A percentile compares a stretch with the other conserved stretches of the same genome.
These are phyloP conservation scores for Phytophthora megakarya DNA, from an alignment of 352 stramenopile species.

Conservation along the genomic window DNA sequence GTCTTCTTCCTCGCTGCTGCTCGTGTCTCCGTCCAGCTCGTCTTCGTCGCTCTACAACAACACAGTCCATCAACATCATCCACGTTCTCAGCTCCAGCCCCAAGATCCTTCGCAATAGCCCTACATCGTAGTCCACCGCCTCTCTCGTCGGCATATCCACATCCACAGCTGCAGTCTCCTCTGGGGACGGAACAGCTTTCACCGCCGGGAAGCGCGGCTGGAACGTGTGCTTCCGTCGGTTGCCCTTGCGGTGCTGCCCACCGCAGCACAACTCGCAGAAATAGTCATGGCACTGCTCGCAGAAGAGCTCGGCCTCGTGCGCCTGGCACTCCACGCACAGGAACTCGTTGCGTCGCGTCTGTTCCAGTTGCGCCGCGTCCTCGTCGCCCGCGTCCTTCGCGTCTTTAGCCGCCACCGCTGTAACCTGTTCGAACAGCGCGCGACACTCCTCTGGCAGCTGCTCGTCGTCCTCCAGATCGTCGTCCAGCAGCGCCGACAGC, in stretches of 20 bases:
- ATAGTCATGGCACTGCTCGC: conserved; percentile 89
- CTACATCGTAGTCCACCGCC: conserved; percentile 43
- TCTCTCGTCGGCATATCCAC: conserved; percentile 34
- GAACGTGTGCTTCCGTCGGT: conserved; percentile 74
- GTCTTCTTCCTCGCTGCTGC: conserved; percentile 50
- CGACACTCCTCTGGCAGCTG: conserved; percentile 54
- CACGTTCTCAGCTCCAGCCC: conserved; percentile 7
- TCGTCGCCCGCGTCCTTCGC: conserved; percentile 26
- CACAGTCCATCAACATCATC: conserved; percentile 9
- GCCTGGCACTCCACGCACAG: conserved; percentile 73
- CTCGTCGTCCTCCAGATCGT: conserved; percentile 61
- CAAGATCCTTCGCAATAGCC: not conserved
- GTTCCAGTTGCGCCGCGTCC: conserved; percentile 37
- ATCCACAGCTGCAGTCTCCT: not conserved
- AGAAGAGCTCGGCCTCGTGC: conserved; percentile 77
- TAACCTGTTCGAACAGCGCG: conserved; percentile 49
- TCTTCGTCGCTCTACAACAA: conserved; percentile 48
- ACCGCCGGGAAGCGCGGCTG: conserved; percentile 57
- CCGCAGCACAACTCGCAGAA: conserved; percentile 87
- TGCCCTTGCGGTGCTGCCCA: conserved; percentile 87
- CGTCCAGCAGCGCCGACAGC: conserved; percentile 82
- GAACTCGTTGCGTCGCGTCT: conserved; percentile 46
- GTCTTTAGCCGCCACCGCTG: conserved; percentile 26
- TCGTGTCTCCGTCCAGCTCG: conserved; percentile 48
- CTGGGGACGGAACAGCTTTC: conserved; percentile 13